These are phyloP conservation scores for Botryobasidium botryosum DNA, from an alignment of 768 basidiomycete genomes.

Conservation along the genomic window DNA sequence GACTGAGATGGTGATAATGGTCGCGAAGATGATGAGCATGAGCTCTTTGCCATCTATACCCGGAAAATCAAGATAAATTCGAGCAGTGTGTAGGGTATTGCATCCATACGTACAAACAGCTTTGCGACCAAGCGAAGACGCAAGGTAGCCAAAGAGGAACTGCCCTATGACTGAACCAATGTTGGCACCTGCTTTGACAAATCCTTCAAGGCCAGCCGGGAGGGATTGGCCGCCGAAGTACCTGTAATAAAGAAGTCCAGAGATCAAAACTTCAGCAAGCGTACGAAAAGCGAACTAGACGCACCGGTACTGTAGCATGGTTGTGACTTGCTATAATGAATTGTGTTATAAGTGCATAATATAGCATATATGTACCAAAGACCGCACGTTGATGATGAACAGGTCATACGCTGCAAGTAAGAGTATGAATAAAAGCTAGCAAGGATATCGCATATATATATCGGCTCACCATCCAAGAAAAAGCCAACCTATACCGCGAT, in stretches of 20 bases:
- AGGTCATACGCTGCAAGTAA: no score
- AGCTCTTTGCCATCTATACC: slow-evolving; percentile 56
- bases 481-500: no score
- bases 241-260: slow-evolving; percentile 48
- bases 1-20: slow-evolving; percentile 47
- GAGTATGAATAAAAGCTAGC: no score
- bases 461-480: no score
- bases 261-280: no score
- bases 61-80: slow-evolving; percentile 11
- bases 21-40: slow-evolving; percentile 64
- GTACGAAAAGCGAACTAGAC: no score
- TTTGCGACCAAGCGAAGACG: slow-evolving; percentile 52
- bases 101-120: slow-evolving; percentile 27
- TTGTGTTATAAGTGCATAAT: no score
- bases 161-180: slow-evolving; percentile 41
- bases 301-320: no score
- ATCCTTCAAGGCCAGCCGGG: slow-evolving; percentile 39
- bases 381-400: no score
- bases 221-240: slow-evolving; percentile 36
- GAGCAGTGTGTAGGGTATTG: slow-evolving; percentile 1
- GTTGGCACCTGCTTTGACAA: slow-evolving; percentile 51
- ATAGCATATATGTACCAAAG: no score
- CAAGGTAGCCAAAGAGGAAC: slow-evolving; percentile 30
- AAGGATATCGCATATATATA: no score
- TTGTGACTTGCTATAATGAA: no score